Conservation (phyloP, 345 rosid genomes). For the Camelina neglecta region DNA sequence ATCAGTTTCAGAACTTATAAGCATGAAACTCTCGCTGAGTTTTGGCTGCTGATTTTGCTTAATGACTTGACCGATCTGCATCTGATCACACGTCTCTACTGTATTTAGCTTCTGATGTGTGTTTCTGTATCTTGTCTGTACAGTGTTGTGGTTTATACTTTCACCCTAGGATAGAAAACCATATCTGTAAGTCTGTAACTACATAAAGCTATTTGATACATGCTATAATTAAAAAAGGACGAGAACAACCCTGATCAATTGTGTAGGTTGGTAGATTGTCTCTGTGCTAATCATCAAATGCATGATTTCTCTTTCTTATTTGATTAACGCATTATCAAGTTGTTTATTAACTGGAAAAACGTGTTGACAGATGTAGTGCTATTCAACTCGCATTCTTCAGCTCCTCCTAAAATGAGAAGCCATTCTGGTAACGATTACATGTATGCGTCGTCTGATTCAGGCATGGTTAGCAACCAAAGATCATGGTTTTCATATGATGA, state of each 20-base stretch:
- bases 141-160: slow-evolving; percentile 7
- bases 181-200: not conserved
- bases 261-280: not conserved
- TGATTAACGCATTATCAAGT: slow-evolving; percentile 9
- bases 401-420: slow-evolving; percentile 49
- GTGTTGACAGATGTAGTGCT: slow-evolving; percentile 64
- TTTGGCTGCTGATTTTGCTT: not conserved
- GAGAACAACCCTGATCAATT: not conserved
- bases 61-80: not conserved
- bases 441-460: slow-evolving; percentile 70
- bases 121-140: not conserved
- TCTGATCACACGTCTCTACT: not conserved
- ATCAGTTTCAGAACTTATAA: too few relatives aligned
- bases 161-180: slow-evolving; percentile 1
- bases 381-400: slow-evolving; percentile 62
- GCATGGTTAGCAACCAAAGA: slow-evolving; percentile 72
- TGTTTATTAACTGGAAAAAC: slow-evolving; percentile 10
- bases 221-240: too few relatives aligned
- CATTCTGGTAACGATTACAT: slow-evolving; percentile 60
- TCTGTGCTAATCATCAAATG: not conserved
- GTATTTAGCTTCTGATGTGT: not conserved
- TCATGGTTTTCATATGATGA: slow-evolving; percentile 93
- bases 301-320: not conserved
- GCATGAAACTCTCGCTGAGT: not conserved
- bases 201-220: not conserved